Conservation (phyloP, 2,329 filamentous ascomycete genomes). For the Trichoderma gracile region DNA sequence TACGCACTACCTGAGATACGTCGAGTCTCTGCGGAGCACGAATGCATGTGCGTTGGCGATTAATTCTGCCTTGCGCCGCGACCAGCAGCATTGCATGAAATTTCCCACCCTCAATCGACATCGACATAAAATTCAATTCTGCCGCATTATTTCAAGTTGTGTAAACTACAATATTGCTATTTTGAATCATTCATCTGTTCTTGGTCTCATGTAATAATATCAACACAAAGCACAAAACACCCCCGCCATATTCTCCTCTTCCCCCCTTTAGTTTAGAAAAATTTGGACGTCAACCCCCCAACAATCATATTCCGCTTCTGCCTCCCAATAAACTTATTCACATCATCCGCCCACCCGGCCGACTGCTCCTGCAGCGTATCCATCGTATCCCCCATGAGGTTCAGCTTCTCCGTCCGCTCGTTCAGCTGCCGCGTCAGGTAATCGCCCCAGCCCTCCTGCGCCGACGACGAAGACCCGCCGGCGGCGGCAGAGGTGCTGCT, state of each 20-base stretch:
- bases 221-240: not conserved
- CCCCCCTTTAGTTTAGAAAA: not conserved
- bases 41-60: too few species aligned
- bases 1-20: too few species aligned
- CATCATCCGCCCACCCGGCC: conserved; percentile 81
- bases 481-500: conserved; percentile 33
- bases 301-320: conserved; percentile 81
- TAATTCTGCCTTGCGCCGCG: too few species aligned
- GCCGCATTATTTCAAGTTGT: too few species aligned
- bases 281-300: conserved; percentile 6
- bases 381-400: conserved; percentile 80
- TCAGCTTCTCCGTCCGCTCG: conserved; percentile 85
- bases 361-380: conserved; percentile 79
- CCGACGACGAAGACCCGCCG: conserved; percentile 38
- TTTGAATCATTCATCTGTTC: not conserved
- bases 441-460: conserved; percentile 67
- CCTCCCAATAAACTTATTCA: conserved; percentile 79
- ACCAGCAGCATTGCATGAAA: too few species aligned
- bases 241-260: not conserved
- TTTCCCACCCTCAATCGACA: too few species aligned
- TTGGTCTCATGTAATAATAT: not conserved
- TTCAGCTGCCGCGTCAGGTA: conserved; percentile 87
- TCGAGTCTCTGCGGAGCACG: too few species aligned
- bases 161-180: not conserved
- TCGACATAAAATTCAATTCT: not conserved